phyloP scores from a whole-genome alignment of 495 filamentous ascomycete genomes.

The Lentithecium fluviatile region DNA sequence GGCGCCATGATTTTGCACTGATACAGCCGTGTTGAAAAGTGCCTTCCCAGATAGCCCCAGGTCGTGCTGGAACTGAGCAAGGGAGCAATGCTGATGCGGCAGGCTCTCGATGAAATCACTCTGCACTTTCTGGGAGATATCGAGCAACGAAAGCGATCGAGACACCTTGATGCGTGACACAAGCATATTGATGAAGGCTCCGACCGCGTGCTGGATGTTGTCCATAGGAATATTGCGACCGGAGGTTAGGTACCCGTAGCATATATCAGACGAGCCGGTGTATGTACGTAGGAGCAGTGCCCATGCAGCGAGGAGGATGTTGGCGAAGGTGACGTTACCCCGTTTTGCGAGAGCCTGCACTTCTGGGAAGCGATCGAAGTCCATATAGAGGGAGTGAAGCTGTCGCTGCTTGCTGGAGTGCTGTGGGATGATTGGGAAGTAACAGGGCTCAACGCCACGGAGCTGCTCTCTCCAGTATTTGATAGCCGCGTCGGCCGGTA shows the following conservation, averaged over 20 bases:
- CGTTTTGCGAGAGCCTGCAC: constrained; percentile 23
- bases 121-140: constrained; percentile 31
- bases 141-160: constrained; percentile 6
- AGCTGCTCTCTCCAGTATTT: constrained; percentile 58
- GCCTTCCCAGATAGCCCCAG: constrained; percentile 30
- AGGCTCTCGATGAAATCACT: constrained; percentile 32
- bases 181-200: constrained; percentile 49
- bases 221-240: constrained; percentile 51
- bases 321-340: constrained; percentile 26
- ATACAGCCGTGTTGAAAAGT: constrained; percentile 37
- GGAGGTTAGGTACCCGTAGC: constrained; percentile 37
- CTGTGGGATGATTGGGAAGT: constrained; percentile 48
- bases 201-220: constrained; percentile 51
- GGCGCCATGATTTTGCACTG: constrained; percentile 30
- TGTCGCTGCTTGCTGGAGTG: constrained; percentile 23
- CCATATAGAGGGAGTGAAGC: constrained; percentile 19
- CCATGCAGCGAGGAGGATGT: constrained; percentile 30
- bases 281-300: constrained; percentile 28
- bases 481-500: constrained; percentile 45
- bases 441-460: constrained; percentile 49
- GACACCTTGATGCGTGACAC: constrained; percentile 31
- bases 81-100: constrained; percentile 34
- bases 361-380: constrained; percentile 25
- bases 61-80: constrained; percentile 36
- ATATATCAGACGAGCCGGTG: constrained; percentile 30